phyloP scores from a whole-genome alignment of 2,329 filamentous ascomycete species.

The Bipolaris bicolor region DNA sequence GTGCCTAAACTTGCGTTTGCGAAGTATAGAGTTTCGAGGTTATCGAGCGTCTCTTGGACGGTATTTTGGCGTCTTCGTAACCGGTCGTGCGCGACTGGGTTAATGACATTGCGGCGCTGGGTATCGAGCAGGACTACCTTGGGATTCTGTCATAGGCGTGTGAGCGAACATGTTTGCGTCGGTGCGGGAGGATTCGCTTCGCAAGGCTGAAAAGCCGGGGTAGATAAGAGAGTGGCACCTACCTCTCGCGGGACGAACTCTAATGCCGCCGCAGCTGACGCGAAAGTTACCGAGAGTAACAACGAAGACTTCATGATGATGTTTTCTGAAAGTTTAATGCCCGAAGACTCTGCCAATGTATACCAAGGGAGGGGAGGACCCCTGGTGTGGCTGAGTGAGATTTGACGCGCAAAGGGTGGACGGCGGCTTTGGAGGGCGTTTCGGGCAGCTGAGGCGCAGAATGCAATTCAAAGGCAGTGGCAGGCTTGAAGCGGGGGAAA shows the following conservation, averaged over 20 bases:
- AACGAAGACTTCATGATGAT: conserved; percentile 40
- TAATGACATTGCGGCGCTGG: conserved; percentile 53
- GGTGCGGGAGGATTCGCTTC: conserved; percentile 26
- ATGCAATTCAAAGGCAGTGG: background rate
- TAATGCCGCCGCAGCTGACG: conserved; percentile 37
- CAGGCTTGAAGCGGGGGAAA: background rate
- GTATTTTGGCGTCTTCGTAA: conserved; percentile 52
- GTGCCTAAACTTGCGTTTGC: conserved; percentile 65
- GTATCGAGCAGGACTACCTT: conserved; percentile 59
- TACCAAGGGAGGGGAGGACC: background rate
- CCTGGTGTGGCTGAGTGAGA: conserved; percentile 11
- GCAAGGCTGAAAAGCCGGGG: conserved; percentile 12
- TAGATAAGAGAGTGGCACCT: conserved; percentile 40
- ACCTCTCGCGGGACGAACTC: conserved; percentile 44
- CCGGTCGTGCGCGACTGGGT: conserved; percentile 56
- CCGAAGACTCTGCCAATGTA: conserved; percentile 16
- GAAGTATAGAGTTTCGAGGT: conserved; percentile 66
- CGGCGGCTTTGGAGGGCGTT: conserved; percentile 12
- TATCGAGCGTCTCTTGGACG: conserved; percentile 58
- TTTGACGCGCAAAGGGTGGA: conserved; percentile 22
- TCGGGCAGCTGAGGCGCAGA: conserved; percentile 1
- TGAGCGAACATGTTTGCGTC: conserved; percentile 1
- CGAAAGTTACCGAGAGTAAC: conserved; percentile 37
- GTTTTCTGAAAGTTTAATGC: background rate
- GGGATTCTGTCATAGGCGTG: conserved; percentile 40